Evolutionary conservation across 2,329 filamentous ascomycete species (phyloP).

Genomic region (Trichoderma sp.): DNA sequence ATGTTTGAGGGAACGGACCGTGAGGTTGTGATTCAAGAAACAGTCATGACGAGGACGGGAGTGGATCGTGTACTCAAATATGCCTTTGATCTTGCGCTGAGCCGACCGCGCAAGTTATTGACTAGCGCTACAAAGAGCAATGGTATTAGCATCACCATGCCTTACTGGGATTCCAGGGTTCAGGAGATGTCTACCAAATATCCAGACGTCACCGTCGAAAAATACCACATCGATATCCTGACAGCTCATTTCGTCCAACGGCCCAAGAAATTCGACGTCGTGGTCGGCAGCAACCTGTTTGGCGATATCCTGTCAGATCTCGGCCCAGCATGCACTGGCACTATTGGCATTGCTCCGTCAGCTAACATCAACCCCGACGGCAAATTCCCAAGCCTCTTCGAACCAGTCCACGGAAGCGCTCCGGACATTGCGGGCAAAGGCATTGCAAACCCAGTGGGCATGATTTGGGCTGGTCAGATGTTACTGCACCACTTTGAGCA

Average conservation of each 20-base stretch:
- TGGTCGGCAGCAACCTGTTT: slow-evolving; percentile 62
- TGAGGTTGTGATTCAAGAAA: slow-evolving; percentile 51
- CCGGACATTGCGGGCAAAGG: slow-evolving; percentile 72
- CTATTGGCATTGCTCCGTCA: slow-evolving; percentile 70
- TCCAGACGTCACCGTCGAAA: slow-evolving; percentile 58
- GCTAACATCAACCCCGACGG: slow-evolving; percentile 53
- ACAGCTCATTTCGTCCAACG: slow-evolving; percentile 62
- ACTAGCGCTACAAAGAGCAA: slow-evolving; percentile 68
- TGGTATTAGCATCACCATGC: slow-evolving; percentile 65
- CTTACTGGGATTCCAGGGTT: slow-evolving; percentile 65
- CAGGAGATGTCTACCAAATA: slow-evolving; percentile 51
- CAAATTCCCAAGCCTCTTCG: slow-evolving; percentile 55
- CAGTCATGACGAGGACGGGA: slow-evolving; percentile 60
- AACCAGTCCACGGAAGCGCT: slow-evolving; percentile 68
- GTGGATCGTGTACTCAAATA: slow-evolving; percentile 62
- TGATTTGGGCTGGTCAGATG: slow-evolving; percentile 61
- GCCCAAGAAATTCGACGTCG: slow-evolving; percentile 59
- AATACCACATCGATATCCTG: slow-evolving; percentile 67
- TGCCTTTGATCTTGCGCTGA: slow-evolving; percentile 61
- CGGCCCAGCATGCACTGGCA: slow-evolving; percentile 67
- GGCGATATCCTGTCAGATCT: slow-evolving; percentile 71
- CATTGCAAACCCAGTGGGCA: slow-evolving; percentile 63
- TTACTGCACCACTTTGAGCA: slow-evolving; percentile 36
- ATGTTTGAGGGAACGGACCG: slow-evolving; percentile 59
- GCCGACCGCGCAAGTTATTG: slow-evolving; percentile 56